phyloP scores from a whole-genome alignment of 441 rosid species.

The Populus hybrid region DNA sequence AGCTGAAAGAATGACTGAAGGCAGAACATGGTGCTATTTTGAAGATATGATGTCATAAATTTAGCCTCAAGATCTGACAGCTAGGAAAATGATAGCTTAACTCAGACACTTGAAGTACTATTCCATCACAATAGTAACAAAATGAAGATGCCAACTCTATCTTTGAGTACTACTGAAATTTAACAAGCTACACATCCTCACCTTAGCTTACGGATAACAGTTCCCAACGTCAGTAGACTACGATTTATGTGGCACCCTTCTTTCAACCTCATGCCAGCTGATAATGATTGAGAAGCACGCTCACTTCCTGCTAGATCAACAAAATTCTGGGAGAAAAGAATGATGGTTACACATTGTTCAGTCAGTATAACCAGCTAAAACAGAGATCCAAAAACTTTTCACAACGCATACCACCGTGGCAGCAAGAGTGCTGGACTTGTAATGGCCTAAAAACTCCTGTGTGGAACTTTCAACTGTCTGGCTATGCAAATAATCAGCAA shows the following conservation, averaged over 20 bases:
- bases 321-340: slow-evolving; percentile 58
- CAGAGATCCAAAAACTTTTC: slow-evolving; percentile 1
- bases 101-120: background rate
- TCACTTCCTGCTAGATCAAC: slow-evolving; percentile 96
- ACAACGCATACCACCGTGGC: slow-evolving; percentile 67
- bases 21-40: background rate
- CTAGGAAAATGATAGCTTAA: background rate
- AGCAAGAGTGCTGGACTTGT: slow-evolving; percentile 68
- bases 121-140: background rate
- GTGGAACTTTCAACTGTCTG: slow-evolving; percentile 91
- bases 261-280: slow-evolving; percentile 86
- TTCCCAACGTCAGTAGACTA: slow-evolving; percentile 88
- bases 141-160: background rate
- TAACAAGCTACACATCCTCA: slow-evolving; percentile 16
- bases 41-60: background rate
- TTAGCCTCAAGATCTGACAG: background rate
- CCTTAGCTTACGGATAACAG: slow-evolving; percentile 96
- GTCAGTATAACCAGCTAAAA: slow-evolving; percentile 8
- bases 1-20: background rate
- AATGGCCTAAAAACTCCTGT: slow-evolving; percentile 56
- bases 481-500: slow-evolving; percentile 19
- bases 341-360: slow-evolving; percentile 10
- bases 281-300: slow-evolving; percentile 90
- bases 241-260: slow-evolving; percentile 97
- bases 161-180: background rate